Conservation (phyloP, 2,329 filamentous ascomycete genomes). For the Sphaerulina populicola region DNA sequence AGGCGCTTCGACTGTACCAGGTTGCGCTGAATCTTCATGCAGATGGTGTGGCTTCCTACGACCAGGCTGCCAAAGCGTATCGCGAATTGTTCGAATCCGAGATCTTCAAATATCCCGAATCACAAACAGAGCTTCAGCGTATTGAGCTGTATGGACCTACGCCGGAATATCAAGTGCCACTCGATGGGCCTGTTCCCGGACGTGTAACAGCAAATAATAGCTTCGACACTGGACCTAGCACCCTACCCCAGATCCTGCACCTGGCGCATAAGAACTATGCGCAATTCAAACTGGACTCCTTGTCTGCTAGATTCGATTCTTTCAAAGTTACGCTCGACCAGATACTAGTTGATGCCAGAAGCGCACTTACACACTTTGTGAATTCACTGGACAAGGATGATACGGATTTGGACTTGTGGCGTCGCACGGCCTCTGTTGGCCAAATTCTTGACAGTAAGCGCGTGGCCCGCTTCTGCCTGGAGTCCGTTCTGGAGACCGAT, state of each 20-base stretch:
- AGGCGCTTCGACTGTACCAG: constrained; percentile 91
- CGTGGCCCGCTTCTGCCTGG: constrained; percentile 53
- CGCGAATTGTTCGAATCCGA: constrained; percentile 78
- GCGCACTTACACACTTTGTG: constrained; percentile 48
- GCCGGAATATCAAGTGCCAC: constrained; percentile 35
- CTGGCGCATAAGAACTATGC: constrained; percentile 93
- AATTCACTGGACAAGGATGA: constrained; percentile 58
- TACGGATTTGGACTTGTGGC: constrained; percentile 56
- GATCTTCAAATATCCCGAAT: constrained; percentile 87
- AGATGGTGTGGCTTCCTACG: constrained; percentile 67
- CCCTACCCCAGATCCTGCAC: constrained; percentile 80
- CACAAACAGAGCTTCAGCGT: constrained; percentile 72
- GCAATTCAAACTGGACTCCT: constrained; percentile 71
- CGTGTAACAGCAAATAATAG: constrained; percentile 35
- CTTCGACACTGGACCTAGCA: constrained; percentile 67
- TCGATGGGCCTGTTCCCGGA: constrained; percentile 35
- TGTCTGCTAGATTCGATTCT: constrained; percentile 23
- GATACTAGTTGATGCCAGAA: constrained; percentile 33
- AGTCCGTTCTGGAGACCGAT: constrained; percentile 55
- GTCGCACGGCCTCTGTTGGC: constrained; percentile 51
- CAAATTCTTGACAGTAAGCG: constrained; percentile 51
- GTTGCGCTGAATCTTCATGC: constrained; percentile 83
- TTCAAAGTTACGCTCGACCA: constrained; percentile 25
- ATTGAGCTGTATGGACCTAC: constrained; percentile 47
- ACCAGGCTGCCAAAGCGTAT: constrained; percentile 74